Base-by-base conservation (phyloP, 768 basidiomycete genomes). In the Lyophyllum atratum region DNA sequence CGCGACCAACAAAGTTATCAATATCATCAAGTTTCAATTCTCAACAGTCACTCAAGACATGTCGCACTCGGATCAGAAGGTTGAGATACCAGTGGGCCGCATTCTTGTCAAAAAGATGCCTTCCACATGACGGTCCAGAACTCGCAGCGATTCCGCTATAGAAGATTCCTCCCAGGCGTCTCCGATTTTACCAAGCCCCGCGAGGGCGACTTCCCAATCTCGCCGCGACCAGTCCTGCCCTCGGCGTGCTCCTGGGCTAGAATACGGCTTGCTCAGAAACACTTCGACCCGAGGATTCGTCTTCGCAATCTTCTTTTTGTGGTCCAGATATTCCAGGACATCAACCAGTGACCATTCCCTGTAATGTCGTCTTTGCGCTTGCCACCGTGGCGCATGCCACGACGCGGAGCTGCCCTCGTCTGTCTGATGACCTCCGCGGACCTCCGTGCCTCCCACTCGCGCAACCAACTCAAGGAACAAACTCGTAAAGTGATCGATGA, bases 211-310 rank as follows among this genome's bases (percentile, higher is more conserved):
- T 60, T 79, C 74, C 90, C 91, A 93, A 63, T 86, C 88, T 50
- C 77, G 73, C 45, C 81, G 74, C 12, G 86, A 77, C 90, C 90
- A 93, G 60, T 92, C 88, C 64, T 85, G 81, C 1, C 91, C 91
- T n/a, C 81, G 72, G 45, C 89, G 80, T 15, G 82, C 81, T 0
- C 87, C 88, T 26, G 58, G 70, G 21, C 72, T 73, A 33, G 71
- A 66, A 59, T 81, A 77, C 40, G 85, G 79, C 46, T 72, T 72
- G 52, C 70, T 77, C 51, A 86, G 70, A 67, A 89, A 89, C 31
- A 74, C 72, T 25, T 78, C 78, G 42, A 85, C 69, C 22, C 77
- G 72, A 6, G 86, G 85, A 33, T 74, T 77, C 25, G 72, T 72
- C 26, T 39, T 52, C 31, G 62, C 59, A 25, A 71, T 59, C 42